phyloP scores from a whole-genome alignment of 1,284 basidiomycete species.

The Somion occarium region DNA sequence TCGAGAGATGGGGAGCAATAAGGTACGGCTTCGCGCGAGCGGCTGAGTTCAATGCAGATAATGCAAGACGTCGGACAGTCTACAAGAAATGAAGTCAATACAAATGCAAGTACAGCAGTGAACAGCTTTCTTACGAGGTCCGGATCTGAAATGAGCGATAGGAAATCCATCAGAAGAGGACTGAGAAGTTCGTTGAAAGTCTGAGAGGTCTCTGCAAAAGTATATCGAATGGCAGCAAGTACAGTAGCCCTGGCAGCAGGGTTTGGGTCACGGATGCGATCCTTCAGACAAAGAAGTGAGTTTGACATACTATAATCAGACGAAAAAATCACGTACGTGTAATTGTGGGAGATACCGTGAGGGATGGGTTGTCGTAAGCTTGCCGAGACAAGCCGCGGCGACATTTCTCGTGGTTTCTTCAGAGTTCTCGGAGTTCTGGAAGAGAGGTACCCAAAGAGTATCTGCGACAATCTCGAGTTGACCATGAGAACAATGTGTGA shows the following conservation, averaged over 20 bases:
- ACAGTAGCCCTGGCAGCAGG: constrained; percentile 83
- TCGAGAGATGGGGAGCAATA: constrained; percentile 77
- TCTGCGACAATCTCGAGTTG: constrained; percentile 86
- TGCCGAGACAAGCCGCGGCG: constrained; percentile 94
- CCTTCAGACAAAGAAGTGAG: constrained; percentile 24
- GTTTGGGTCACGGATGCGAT: constrained; percentile 63
- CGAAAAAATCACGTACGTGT: constrained; percentile 50
- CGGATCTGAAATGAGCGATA: constrained; percentile 80
- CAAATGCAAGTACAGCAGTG: background rate
- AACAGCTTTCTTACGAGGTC: constrained; percentile 71
- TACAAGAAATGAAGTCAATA: constrained; percentile 26
- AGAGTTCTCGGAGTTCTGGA: constrained; percentile 77
- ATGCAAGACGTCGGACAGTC: constrained; percentile 83
- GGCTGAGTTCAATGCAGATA: constrained; percentile 90
- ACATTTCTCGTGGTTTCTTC: constrained; percentile 94
- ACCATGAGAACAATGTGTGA: constrained; percentile 81
- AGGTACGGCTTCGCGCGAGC: constrained; percentile 93
- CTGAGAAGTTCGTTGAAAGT: constrained; percentile 88
- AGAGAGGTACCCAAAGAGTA: constrained; percentile 85
- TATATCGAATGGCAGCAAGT: constrained; percentile 92
- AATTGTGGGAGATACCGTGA: constrained; percentile 86
- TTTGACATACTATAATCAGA: background rate
- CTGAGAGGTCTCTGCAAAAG: constrained; percentile 83
- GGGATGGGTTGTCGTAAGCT: constrained; percentile 89
- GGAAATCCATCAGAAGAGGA: constrained; percentile 85